phyloP scores from a whole-genome alignment of 2,329 filamentous ascomycete species.

The Neofusicoccum umdonicola region DNA sequence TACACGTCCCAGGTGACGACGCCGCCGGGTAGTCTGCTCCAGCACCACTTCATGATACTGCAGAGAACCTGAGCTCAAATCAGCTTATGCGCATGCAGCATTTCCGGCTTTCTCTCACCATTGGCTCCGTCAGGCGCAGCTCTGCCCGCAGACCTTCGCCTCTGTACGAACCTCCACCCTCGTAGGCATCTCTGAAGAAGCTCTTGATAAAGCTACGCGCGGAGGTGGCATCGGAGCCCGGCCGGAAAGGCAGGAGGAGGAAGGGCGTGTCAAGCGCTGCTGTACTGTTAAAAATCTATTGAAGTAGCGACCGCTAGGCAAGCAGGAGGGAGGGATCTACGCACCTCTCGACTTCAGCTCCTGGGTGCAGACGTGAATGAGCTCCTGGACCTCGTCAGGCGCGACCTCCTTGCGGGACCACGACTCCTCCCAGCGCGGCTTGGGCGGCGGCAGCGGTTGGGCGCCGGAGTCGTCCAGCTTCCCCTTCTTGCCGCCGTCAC shows the following conservation, averaged over 20 bases:
- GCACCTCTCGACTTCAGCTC: slow-evolving; percentile 94
- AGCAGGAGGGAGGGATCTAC: slow-evolving; percentile 5
- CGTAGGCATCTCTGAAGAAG: slow-evolving; percentile 73
- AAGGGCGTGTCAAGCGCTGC: slow-evolving; percentile 87
- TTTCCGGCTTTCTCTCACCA: slow-evolving; percentile 59
- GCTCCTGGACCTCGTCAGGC: slow-evolving; percentile 85
- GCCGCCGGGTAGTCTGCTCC: slow-evolving; percentile 86
- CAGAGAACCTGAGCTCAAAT: slow-evolving; percentile 69
- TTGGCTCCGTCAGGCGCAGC: slow-evolving; percentile 86
- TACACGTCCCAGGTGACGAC: slow-evolving; percentile 97
- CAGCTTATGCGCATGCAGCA: slow-evolving; percentile 6
- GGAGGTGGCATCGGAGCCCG: slow-evolving; percentile 79
- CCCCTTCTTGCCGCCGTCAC: slow-evolving; percentile 70
- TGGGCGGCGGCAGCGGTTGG: slow-evolving; percentile 50
- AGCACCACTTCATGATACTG: slow-evolving; percentile 97
- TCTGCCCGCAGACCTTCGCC: slow-evolving; percentile 78
- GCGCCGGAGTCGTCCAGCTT: slow-evolving; percentile 35
- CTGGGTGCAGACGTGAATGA: slow-evolving; percentile 78
- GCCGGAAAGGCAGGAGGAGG: slow-evolving; percentile 88
- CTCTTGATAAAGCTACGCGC: slow-evolving; percentile 90
- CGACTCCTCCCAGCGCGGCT: slow-evolving; percentile 82
- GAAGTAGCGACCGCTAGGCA: neutral
- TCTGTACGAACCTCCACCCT: slow-evolving; percentile 55
- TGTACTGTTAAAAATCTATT: slow-evolving; percentile 20
- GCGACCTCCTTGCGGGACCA: slow-evolving; percentile 80